Percentiles rank a stretch among this genome's conserved stretches.
Evolutionary conservation across 768 basidiomycete genomes (phyloP).

Genomic region (Rickenella mellea): DNA sequence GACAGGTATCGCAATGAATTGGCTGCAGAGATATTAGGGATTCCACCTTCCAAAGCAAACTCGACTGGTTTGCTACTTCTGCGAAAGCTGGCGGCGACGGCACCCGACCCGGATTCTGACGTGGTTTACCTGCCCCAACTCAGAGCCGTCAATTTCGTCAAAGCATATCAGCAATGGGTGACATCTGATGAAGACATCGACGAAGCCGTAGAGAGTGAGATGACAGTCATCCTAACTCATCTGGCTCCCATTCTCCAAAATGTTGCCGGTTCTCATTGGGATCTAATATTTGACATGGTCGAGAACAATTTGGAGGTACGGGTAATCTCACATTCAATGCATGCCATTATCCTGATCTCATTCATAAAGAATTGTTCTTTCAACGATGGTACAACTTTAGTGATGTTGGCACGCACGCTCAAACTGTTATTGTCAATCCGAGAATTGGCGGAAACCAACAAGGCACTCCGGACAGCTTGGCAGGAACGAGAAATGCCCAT

Average conservation of each 20-base stretch:
- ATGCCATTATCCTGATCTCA: not conserved
- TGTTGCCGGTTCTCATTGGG: constrained; percentile 85
- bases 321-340: constrained; percentile 1
- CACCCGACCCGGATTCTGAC: constrained; percentile 73
- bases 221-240: constrained; percentile 64
- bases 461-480: constrained; percentile 63
- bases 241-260: constrained; percentile 85
- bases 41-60: constrained; percentile 53
- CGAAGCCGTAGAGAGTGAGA: constrained; percentile 70
- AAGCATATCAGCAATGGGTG: constrained; percentile 81
- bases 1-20: constrained; percentile 85
- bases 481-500: constrained; percentile 41
- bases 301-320: constrained; percentile 83
- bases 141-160: constrained; percentile 80
- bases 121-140: constrained; percentile 77
- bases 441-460: constrained; percentile 66
- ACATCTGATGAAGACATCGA: constrained; percentile 43
- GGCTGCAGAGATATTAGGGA: constrained; percentile 67
- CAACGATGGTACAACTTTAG: constrained; percentile 46
- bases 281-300: constrained; percentile 79
- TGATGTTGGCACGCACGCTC: constrained; percentile 61
- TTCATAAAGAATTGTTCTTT: constrained; percentile 45
- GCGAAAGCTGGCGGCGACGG: constrained; percentile 58
- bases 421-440: constrained; percentile 56
- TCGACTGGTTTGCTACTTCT: constrained; percentile 61